Evolutionary conservation across 306 rosid genomes (phyloP), one percentile per base, ranked within the genome.

Genomic region (Pyrus pyrifolia): DNA sequence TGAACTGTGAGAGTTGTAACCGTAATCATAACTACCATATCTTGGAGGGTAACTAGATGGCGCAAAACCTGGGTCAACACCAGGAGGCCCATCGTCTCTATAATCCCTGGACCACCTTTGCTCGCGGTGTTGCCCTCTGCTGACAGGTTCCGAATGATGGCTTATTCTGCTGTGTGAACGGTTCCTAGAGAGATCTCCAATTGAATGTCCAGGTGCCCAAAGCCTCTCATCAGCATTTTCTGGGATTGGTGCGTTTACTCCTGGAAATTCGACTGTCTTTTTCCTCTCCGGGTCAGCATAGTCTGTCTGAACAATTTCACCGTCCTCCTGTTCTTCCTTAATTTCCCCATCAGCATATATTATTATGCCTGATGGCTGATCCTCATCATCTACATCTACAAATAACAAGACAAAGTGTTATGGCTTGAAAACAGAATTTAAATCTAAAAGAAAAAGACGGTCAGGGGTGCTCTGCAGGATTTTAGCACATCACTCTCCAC

Each of bases 281-380:
- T 87, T 89, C 84, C 72, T 83, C 64, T 13, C 69, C 22, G 85
- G 90, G 71, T 86, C 84, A 66, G 78, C 78, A 72, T 73, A 23
- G 29, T 83, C 88, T 21, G 57, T 77, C 67, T 90, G 97, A 51
- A 86, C 22, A 69, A 96, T 96, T 88, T 96, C 99, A 23, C 98
- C 99, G 15, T 96, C 99, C 80, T 96, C 99, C 77, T 91, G 91
- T 35, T 92, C 97, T 21, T 57, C 75, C 60, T 83, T 81, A 58
- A 80, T 82, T 70, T 90, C 91, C 44, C 30, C 81, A 75, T 91
- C 98, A 31, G 83, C 84, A 73, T 38, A 88, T 83, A 92, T 96
- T 67, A 87, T 88, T 71, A 96, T 96, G 75, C 97, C 98, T 17
- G 99, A 96, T 57, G 98, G 97, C 85, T 88, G 87, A 87, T 96